Evolutionary conservation across 305 asterid genomes (phyloP), one percentile per base, ranked within the genome.

Genomic region (Solanum hybrid): DNA sequence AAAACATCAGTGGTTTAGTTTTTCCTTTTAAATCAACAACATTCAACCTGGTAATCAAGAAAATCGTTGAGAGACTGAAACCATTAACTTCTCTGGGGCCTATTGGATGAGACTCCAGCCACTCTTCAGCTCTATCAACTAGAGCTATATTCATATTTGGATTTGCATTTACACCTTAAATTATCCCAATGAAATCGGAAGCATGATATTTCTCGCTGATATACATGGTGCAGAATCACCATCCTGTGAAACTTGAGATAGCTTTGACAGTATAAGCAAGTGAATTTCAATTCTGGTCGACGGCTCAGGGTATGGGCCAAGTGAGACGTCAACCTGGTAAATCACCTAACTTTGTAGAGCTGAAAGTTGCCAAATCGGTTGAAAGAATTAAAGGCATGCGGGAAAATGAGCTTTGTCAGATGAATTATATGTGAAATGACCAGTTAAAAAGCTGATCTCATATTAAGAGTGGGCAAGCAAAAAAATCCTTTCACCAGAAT

Each of bases 221-320:
- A 81, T 26, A 26, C 86, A 81, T 81, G 86, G 86, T 81, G 16
- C 86, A 81, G 36, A 81, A 81, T 81, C 86, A 81, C 69, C 69
- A 40, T 81, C 20, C 69, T 40, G 36, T 82, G 87, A 82, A 40
- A 40, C 24, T 42, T 82, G 87, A 42, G 71, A 82, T 71, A 42
- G 39, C 87, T 42, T 34, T 82, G 71, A 20, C 87, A 82, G 14
- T 42, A 28, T 42, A 82, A 42, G 37, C 87, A 82, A 82, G 36
- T 29, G 10, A 82, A 40, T 42, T 40, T 42, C 87, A 82, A 28
- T 42, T 42, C 18, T 28, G 71, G 71, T 24, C 34, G 8, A 80
- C 51, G 24, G 64, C 64, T 36, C 10, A 16, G 64, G 37, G 37
- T 82, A 82, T 28, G 71, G 87, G 28, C 87, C 87, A 82, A 82